Evolutionary conservation across 1,284 basidiomycete species (phyloP), one percentile per base, ranked within the genome.

Genomic region (Tausonia pullulans): DNA sequence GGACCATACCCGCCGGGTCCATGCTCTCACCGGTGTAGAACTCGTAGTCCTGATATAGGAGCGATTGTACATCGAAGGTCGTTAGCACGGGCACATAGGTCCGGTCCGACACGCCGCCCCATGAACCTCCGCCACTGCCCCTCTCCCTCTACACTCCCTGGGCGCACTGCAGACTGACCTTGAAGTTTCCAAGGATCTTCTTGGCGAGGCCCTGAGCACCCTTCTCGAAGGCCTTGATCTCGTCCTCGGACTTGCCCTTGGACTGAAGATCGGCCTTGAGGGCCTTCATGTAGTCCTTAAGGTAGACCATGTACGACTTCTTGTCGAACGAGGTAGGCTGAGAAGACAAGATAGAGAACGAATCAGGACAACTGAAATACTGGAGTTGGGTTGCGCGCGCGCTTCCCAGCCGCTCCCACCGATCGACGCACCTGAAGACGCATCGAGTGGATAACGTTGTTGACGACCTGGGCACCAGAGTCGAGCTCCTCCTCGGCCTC

Each of bases 401-500:
- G 27, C 27, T 27, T 27, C 27, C 27, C 27, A 27, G 27, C 27
- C 27, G 27, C 27, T 2, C 27, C n/a, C n/a, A n/a, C n/a, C n/a
- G 5, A 16, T 40, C n/a, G 27, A 54, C 62, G 39, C 11, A 63
- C 62, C 74, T 90, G 84, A 68, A 99, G 87, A 73, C 93, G 87
- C 86, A 95, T 94, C 60, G 92, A 91, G 81, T 93, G 80, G 68
- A 87, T 87, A 70, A 98, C 82, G 79, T 98, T 92, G 86, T 94
- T 98, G 74, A 96, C 87, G 69, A 81, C 80, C 16, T 66, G 54
- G 46, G 84, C 82, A 70, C 88, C 90, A 14, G 89, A 87, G 75
- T 92, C 94, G 67, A 96, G 77, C 45, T 81, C 81, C 69, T 98
- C 96, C 3, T 85, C 86, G 60, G 79, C 78, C 67, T 97, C 96